Percentiles rank a stretch among this genome's conserved stretches.
phyloP scores from a whole-genome alignment of 495 filamentous ascomycete genomes.

The Xylaria palmicola region DNA sequence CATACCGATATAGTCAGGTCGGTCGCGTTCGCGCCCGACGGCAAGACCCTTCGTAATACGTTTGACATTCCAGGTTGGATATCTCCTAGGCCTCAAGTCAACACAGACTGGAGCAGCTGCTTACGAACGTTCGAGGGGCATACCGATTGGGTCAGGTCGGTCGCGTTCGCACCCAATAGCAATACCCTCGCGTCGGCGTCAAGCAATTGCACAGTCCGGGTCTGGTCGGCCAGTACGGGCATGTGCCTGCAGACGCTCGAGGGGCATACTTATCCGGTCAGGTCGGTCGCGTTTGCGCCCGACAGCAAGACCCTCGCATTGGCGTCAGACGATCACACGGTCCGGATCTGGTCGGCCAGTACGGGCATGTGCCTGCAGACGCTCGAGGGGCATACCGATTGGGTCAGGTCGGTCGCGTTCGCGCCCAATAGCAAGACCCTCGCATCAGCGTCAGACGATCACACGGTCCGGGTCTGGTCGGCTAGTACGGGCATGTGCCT shows the following conservation, averaged over 20 bases:
- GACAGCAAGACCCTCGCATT: constrained; percentile 22
- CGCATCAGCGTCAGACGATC: constrained; percentile 5
- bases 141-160: background rate
- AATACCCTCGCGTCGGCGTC: constrained; percentile 6
- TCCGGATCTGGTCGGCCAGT: constrained; percentile 29
- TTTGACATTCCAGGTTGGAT: constrained; percentile 7
- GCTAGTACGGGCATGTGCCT: background rate
- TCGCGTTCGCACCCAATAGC: constrained; percentile 14
- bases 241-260: background rate
- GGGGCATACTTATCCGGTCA: background rate
- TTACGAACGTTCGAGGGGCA: no score
- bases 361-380: constrained; percentile 29
- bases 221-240: background rate
- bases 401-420: constrained; percentile 5
- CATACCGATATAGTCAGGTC: background rate
- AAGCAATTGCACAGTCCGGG: background rate
- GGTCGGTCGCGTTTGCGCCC: constrained; percentile 3
- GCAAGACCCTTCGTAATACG: constrained; percentile 9
- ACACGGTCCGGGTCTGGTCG: background rate
- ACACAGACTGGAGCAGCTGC: background rate
- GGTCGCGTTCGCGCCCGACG: constrained; percentile 15
- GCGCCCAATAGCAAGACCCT: constrained; percentile 19
- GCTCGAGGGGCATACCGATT: constrained; percentile 20
- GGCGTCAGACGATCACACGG: background rate
- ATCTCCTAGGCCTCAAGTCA: background rate